Percentiles rank a stretch among this genome's conserved stretches.
Evolutionary conservation across 176 grass and related monocot genomes (phyloP).

Genomic region (Oryza meyeriana): DNA sequence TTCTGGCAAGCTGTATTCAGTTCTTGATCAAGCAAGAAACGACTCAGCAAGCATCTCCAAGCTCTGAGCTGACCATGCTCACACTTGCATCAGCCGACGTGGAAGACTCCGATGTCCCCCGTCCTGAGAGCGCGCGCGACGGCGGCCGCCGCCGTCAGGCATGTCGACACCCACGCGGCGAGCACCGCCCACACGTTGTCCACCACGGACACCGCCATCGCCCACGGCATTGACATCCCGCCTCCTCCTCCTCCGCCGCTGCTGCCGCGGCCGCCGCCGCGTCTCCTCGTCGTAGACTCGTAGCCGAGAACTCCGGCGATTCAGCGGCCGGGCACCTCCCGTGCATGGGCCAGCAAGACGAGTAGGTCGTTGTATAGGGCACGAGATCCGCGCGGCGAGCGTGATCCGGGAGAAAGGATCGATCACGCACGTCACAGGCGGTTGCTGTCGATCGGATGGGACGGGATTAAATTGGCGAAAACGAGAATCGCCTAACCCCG

Average conservation of each 20-base stretch:
- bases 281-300: neutral
- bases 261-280: neutral
- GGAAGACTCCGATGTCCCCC: conserved; percentile 42
- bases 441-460: neutral
- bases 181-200: conserved; percentile 59
- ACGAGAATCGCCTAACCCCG: neutral
- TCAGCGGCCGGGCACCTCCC: neutral
- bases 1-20: neutral
- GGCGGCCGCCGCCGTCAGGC: conserved; percentile 57
- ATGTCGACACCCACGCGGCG: conserved; percentile 60
- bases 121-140: conserved; percentile 49
- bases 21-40: neutral
- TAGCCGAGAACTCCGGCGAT: neutral
- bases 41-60: neutral
- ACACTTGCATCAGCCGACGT: conserved; percentile 26
- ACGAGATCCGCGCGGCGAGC: conserved; percentile 1
- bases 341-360: conserved; percentile 32
- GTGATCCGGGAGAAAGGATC: neutral
- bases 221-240: conserved; percentile 70
- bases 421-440: conserved; percentile 13
- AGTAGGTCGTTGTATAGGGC: neutral
- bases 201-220: conserved; percentile 49
- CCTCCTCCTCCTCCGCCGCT: too few species aligned
- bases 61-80: neutral
- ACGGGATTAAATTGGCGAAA: conserved; percentile 22